Base-by-base conservation (phyloP, 2,329 filamentous ascomycete genomes). In the Neopestalotiopsis sp. region DNA sequence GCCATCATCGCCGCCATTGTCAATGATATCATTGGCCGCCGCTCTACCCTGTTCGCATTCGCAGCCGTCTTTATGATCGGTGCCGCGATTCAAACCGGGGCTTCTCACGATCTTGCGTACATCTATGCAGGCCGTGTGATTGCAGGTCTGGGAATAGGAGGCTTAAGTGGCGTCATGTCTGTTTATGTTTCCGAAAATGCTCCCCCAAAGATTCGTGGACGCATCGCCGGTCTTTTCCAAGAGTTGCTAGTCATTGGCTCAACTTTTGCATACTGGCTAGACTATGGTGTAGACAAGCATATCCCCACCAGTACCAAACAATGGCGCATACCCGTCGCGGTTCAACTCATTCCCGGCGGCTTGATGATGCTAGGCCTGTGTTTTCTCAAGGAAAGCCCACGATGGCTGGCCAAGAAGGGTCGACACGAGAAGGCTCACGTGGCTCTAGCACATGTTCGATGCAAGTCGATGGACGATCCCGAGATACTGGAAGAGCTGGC, bases 11-110 rank as follows among this genome's bases (percentile, higher is more conserved):
- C 85, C 90, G 64, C 86, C 86, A 58, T 74, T 71, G 13, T 83
- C 84, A 34, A 82, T 93, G 42, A 83, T 92, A 32, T 77, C 81
- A 20, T 85, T 87, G 7, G 89, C 89, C 38, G 57, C 85, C 1
- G 75, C n/a, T 34, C 59, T 4, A 62, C 59, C 13, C 17, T 62
- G n/a, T 62, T 62, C n/a, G 4, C 34, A 17, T 62, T 62, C 20
- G 30, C 30, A 5, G 12, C 59, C 17, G 32, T 92, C 56, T 88
- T 90, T 30, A 84, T 86, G 30, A 67, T 90, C 12, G 91, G 91
- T 58, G 89, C 90, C 64, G 77, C 91, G 63, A 85, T 93, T 74
- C 91, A 93, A 79, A 85, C 88, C 62, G 82, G 85, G 7, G 88
- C 89, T n/a, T 83, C 82, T 30, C 91, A 90, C 5, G 84, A 86